Base-by-base conservation (phyloP, 129 eudicot genomes). In the Oenanthe sinensis region DNA sequence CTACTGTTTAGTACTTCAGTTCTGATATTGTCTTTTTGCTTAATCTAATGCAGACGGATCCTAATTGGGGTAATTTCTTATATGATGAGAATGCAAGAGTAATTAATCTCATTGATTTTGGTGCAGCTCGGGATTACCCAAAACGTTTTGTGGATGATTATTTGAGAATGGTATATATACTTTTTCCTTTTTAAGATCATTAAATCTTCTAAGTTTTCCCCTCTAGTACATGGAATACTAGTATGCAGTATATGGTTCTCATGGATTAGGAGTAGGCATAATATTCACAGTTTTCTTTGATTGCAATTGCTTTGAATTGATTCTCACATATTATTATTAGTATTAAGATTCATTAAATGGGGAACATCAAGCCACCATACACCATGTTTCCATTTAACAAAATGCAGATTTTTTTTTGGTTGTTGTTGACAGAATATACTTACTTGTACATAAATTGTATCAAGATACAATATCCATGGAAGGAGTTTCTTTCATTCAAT, bases 41-140 rank as follows among this genome's bases (percentile, higher is more conserved):
- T 70, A 72, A 44, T 74, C 37, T 22, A 22, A 78, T 83, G 98
- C 98, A 95, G 98, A 95, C 97, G 45, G 98, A 95, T 89, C 98
- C 98, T 60, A 95, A 95, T 65, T 95, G 98, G 97, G 83, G 97
- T 76, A 95, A 95, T 58, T 95, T 90, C 77, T 88, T 95, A 80
- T 95, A 88, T 71, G 89, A 95, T 65, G 94, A 87, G 83, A 37
- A 81, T 52, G 42, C 85, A 78, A 87, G 85, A 71, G 30, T 88
- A 58, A 87, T 94, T 78, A 94, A 94, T 86, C 92, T 94, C 79
- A 94, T 94, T 22, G 98, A 94, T 89, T 94, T 94, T 79, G 98
- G 98, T 71, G 98, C 98, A 43, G 94, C 98, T 46, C 90, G 98
- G 77, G 93, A 88, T 63, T 95, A 77, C 83, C 96, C 94, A 3